These are phyloP conservation scores for Cetradonia linearis DNA, from an alignment of 495 filamentous ascomycete genomes.

Conservation along the genomic window DNA sequence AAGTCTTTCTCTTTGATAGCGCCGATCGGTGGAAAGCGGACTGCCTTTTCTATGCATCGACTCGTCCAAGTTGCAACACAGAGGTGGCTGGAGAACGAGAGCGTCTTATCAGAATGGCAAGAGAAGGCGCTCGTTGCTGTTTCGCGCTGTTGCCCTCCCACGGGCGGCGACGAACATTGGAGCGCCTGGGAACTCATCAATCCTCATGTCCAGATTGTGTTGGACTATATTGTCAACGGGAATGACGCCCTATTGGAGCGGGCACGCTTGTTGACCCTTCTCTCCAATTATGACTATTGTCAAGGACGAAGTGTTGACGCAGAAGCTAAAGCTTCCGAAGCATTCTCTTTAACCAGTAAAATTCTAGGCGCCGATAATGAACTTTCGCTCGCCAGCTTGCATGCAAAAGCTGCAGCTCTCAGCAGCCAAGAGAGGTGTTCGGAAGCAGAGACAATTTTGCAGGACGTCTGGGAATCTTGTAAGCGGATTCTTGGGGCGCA, in stretches of 20 bases:
- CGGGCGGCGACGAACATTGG: neutral
- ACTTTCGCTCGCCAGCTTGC: neutral
- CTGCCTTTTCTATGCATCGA: constrained; percentile 33
- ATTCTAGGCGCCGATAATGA: neutral
- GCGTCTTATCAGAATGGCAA: neutral
- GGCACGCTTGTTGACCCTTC: neutral
- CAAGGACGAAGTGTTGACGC: neutral
- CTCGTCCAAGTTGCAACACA: constrained; percentile 36
- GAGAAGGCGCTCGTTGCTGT: neutral
- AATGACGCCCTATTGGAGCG: neutral
- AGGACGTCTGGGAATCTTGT: neutral
- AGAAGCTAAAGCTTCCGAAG: constrained; percentile 1
- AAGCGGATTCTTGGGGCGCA: neutral
- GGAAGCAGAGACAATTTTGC: neutral
- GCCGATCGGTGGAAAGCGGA: constrained; percentile 15
- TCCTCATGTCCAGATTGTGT: neutral
- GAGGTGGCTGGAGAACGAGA: constrained; percentile 32
- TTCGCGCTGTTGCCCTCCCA: neutral
- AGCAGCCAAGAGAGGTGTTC: neutral
- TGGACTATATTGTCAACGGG: neutral
- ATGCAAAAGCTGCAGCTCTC: neutral
- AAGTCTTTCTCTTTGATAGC: constrained; percentile 35
- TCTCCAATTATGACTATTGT: neutral
- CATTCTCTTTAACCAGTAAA: neutral
- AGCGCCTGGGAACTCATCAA: neutral